Percentiles rank a stretch among this genome's conserved stretches.
Conservation (phyloP, 495 filamentous ascomycete genomes). For the Aspergillus mulundensis region DNA sequence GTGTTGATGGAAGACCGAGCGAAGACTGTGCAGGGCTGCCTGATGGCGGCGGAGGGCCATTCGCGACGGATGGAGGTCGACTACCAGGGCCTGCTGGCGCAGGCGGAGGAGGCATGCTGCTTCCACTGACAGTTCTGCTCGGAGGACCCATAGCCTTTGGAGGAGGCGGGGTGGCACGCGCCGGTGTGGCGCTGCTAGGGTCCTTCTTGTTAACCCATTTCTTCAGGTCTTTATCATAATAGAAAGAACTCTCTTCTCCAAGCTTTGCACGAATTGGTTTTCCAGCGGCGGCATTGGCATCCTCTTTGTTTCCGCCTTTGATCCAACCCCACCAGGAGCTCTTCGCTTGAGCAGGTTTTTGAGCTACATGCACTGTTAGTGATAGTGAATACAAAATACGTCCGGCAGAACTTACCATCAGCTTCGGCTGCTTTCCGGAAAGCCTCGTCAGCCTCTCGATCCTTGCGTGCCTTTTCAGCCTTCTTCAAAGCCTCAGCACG, state of each 20-base stretch:
- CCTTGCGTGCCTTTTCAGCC: constrained; percentile 49
- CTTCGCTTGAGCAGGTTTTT: constrained; percentile 47
- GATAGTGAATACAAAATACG: background rate
- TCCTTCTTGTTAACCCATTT: constrained; percentile 98
- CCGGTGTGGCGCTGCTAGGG: constrained; percentile 38
- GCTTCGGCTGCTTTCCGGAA: constrained; percentile 81
- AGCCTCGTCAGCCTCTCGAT: constrained; percentile 62
- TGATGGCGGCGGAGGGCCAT: constrained; percentile 33
- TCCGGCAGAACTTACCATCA: constrained; percentile 59
- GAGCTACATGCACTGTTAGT: constrained; percentile 35
- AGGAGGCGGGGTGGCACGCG: constrained; percentile 52
- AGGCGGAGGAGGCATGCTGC: constrained; percentile 36
- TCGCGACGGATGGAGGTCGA: constrained; percentile 39
- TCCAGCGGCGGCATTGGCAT: constrained; percentile 46
- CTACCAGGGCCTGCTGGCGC: constrained; percentile 29
- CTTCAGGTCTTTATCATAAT: constrained; percentile 90
- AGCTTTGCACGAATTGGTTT: constrained; percentile 90
- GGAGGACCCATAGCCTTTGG: constrained; percentile 44
- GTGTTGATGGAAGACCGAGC: constrained; percentile 29
- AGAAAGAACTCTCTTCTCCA: constrained; percentile 88
- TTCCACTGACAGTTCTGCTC: constrained; percentile 35
- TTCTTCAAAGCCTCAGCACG: constrained; percentile 53
- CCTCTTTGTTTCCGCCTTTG: constrained; percentile 64
- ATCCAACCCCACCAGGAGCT: constrained; percentile 87
- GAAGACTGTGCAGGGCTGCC: constrained; percentile 39